Conservation (phyloP, 371 early-diverging fungal species). For the Mucor sp. region DNA sequence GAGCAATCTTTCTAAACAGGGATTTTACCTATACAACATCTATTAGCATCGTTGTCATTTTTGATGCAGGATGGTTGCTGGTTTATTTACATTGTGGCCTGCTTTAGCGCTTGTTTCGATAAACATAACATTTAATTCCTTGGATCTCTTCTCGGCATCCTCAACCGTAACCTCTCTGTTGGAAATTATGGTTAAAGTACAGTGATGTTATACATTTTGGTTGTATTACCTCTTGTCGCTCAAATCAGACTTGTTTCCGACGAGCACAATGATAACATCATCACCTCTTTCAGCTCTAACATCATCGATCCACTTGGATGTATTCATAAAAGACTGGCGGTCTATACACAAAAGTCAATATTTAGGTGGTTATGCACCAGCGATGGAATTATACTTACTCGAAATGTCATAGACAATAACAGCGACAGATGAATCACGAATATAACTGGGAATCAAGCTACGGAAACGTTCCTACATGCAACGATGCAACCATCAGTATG, state of each 20-base stretch:
- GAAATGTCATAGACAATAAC: slow-evolving; percentile 95
- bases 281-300: slow-evolving; percentile 94
- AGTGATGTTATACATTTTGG: neutral
- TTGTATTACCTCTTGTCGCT: slow-evolving; percentile 74
- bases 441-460: slow-evolving; percentile 97
- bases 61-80: neutral
- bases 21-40: slow-evolving; percentile 64
- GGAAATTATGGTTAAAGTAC: neutral
- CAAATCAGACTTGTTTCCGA: slow-evolving; percentile 98
- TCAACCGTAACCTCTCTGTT: slow-evolving; percentile 87
- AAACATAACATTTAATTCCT: slow-evolving; percentile 92
- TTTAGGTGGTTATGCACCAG: neutral
- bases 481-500: neutral
- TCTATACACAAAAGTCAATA: slow-evolving; percentile 49
- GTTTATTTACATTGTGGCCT: slow-evolving; percentile 80
- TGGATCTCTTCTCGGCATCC: slow-evolving; percentile 93
- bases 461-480: slow-evolving; percentile 87
- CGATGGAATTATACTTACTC: slow-evolving; percentile 13
- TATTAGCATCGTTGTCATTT: neutral
- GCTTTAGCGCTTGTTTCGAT: slow-evolving; percentile 97
- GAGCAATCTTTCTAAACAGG: slow-evolving; percentile 92
- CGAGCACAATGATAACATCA: slow-evolving; percentile 95
- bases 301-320: slow-evolving; percentile 97
- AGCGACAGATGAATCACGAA: slow-evolving; percentile 98
- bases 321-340: slow-evolving; percentile 91